Percentiles rank a stretch among this genome's conserved stretches.
Evolutionary conservation across 1,139 yeast species (phyloP).

Genomic region (Schwanniomyces etchellsii): DNA sequence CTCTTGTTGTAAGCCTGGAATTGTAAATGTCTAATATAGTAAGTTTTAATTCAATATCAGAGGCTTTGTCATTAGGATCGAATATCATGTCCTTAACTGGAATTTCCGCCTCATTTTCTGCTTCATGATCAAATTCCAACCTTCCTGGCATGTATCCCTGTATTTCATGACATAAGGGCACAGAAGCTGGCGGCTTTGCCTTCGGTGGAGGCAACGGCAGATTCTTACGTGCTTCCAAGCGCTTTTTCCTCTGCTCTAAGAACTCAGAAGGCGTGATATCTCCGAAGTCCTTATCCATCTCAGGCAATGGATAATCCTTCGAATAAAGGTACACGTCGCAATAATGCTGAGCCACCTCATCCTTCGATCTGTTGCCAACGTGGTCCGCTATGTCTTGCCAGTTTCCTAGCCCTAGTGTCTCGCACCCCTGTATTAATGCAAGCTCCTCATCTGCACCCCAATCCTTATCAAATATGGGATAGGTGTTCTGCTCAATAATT

Average conservation of each 20-base stretch:
- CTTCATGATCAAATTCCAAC: constrained; percentile 91
- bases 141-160: constrained; percentile 99
- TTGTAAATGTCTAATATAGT: constrained; percentile 86
- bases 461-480: constrained; percentile 81
- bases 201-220: constrained; percentile 74
- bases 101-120: constrained; percentile 93
- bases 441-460: constrained; percentile 99
- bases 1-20: constrained; percentile 82
- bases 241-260: constrained; percentile 56
- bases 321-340: constrained; percentile 63
- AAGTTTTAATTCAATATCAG: constrained; percentile 84
- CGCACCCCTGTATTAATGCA: constrained; percentile 83
- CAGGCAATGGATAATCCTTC: constrained; percentile 73
- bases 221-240: constrained; percentile 67
- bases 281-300: constrained; percentile 64
- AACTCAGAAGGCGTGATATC: constrained; percentile 64
- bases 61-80: constrained; percentile 85
- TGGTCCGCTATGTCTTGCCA: constrained; percentile 98
- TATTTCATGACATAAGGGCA: constrained; percentile 92
- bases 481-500: constrained; percentile 90
- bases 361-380: constrained; percentile 87
- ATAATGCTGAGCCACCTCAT: constrained; percentile 86
- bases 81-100: constrained; percentile 93
- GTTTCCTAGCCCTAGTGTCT: constrained; percentile 86
- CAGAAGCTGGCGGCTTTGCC: constrained; percentile 83